phyloP scores from a whole-genome alignment of 1,284 basidiomycete species.

The Rhodotorula mucilaginosa region DNA sequence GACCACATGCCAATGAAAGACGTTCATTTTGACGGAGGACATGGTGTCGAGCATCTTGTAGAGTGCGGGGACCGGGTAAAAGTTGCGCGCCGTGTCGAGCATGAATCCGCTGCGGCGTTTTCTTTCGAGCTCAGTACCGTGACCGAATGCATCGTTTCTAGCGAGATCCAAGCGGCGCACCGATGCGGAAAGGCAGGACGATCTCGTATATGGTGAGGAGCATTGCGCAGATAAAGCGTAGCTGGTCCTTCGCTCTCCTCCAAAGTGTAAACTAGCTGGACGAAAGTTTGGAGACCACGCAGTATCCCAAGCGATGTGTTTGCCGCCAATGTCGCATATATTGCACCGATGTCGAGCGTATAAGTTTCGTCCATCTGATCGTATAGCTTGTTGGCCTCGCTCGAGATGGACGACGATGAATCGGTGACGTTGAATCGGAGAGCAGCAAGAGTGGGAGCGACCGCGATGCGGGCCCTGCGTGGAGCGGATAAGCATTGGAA shows the following conservation, averaged over 20 bases:
- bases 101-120: conserved; percentile 61
- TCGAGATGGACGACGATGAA: too few relatives aligned
- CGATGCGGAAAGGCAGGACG: conserved; percentile 50
- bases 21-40: conserved; percentile 74
- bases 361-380: conserved; percentile 66
- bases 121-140: background rate
- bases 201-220: conserved; percentile 51
- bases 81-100: conserved; percentile 74
- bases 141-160: background rate
- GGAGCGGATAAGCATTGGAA: too few relatives aligned
- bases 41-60: conserved; percentile 75
- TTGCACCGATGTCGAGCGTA: conserved; percentile 58
- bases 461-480: too few relatives aligned
- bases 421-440: too few relatives aligned
- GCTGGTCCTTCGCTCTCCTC: conserved; percentile 6
- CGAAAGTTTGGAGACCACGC: conserved; percentile 77
- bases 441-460: too few relatives aligned
- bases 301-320: conserved; percentile 72
- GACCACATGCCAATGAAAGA: conserved; percentile 38
- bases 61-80: conserved; percentile 58
- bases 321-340: conserved; percentile 52
- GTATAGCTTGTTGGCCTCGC: conserved; percentile 59
- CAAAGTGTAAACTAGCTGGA: conserved; percentile 59
- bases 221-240: conserved; percentile 58
- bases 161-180: background rate